Base-by-base conservation (phyloP, 2,329 filamentous ascomycete species). In the Anisogramma anomala region DNA sequence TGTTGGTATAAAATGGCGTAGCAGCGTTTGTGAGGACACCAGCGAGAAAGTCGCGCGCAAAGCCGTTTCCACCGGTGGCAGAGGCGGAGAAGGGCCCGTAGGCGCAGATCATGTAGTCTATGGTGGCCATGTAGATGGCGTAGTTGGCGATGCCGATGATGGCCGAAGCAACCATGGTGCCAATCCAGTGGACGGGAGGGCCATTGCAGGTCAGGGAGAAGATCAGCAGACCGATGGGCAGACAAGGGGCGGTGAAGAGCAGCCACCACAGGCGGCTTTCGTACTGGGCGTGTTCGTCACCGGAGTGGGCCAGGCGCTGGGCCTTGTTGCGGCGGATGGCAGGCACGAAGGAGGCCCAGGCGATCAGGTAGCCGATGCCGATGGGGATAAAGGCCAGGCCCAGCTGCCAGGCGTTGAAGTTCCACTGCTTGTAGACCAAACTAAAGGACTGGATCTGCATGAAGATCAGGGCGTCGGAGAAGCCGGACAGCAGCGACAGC, bases 51-150 rank as follows among this genome's bases (percentile, higher is more conserved):
- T 86, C 82, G 49, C 82, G 71, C 3, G 79, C 71, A 62, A 81
- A 84, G 2, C 81, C 82, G 48, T 86, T 86, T 15, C 82, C 82
- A 30, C 82, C 82, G 0, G 82, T 85, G 1, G 82, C 82, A 0
- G 79, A 84, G 1, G 82, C 81, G 2, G 79, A 75, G 55, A 84
- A 85, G 0, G 75, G 74, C 0, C 82, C 82, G 52, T 85, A 84
- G 0, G 80, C 77, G 43, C 77, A 79, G 26, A 84, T 74, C 73
- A 84, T 84, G 61, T 86, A 86, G 58, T 86, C 79, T 48, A 84
- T 82, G 1, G 79, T 82, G 1, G 79, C 77, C 74, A 82, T 81
- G 61, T 84, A 84, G 43, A 83, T 82, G 25, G 72, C 65, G 32
- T 48, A 48, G 53, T 86, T 86, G 41, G 81, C 81, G 38, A 86